Evolutionary conservation across 768 basidiomycete species (phyloP).

Genomic region (Suillus cothurnatus): DNA sequence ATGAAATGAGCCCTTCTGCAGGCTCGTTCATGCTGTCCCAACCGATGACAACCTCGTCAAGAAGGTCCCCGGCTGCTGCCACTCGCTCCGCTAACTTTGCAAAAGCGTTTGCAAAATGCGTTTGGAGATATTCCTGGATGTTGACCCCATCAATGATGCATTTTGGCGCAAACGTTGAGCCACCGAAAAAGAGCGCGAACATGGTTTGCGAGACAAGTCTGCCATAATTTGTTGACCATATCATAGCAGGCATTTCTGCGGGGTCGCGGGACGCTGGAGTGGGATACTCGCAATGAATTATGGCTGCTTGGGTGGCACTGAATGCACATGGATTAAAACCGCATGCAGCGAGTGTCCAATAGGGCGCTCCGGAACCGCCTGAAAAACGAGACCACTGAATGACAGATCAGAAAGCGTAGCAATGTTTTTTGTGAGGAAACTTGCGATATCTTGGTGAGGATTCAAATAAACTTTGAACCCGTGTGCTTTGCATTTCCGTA

Average conservation of each 20-base stretch:
- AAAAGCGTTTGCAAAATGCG: constrained; percentile 75
- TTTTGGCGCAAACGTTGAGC: constrained; percentile 85
- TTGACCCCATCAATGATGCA: constrained; percentile 90
- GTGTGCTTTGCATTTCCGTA: constrained; percentile 89
- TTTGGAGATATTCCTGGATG: constrained; percentile 87
- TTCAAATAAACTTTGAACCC: constrained; percentile 94
- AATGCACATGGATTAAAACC: constrained; percentile 87
- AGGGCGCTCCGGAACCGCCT: constrained; percentile 93
- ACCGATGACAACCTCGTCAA: constrained; percentile 89
- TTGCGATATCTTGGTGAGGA: constrained; percentile 92
- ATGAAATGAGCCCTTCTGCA: constrained; percentile 72
- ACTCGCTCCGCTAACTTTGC: constrained; percentile 77
- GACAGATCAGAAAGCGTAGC: not conserved
- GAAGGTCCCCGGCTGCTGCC: constrained; percentile 67
- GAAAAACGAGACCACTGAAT: constrained; percentile 92
- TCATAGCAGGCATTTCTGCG: constrained; percentile 83
- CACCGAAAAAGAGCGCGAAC: constrained; percentile 95
- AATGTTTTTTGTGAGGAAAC: constrained; percentile 26
- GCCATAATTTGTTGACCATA: constrained; percentile 96
- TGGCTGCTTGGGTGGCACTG: constrained; percentile 81
- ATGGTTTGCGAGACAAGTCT: constrained; percentile 85
- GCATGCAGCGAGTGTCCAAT: constrained; percentile 90
- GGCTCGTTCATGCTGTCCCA: constrained; percentile 99
- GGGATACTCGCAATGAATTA: constrained; percentile 90
- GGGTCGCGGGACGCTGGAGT: constrained; percentile 60